Evolutionary conservation across 2,329 filamentous ascomycete species (phyloP), one percentile per base, ranked within the genome.

Genomic region (Paracamarosporium sp.): DNA sequence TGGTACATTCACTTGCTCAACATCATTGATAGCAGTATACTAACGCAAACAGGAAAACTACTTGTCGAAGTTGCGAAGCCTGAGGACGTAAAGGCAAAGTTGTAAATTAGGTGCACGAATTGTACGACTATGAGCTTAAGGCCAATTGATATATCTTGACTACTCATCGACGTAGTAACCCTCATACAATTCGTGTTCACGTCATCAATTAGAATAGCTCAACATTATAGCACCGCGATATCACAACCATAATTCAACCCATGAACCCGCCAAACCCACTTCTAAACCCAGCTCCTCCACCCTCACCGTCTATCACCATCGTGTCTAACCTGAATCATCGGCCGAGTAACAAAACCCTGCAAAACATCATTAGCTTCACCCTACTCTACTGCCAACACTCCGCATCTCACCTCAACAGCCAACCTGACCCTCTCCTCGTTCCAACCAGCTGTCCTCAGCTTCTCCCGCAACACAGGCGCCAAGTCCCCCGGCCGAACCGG

Each of bases 21-120:
- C 7, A n/a, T n/a, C 22, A 15, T 31, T 80, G 4, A 7, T 33
- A 28, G 25, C 5, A 24, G 20, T 44, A n/a, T 43, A 43, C 58
- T 62, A 17, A 62, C 24, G 13, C 11, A 38, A 70, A 88, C 82
- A 46, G 90, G 90, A 73, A 85, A 90, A 80, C 62, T 74, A 0
- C 63, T 76, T 31, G 69, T 75, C 2, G 72, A 76, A 52, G 72
- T 74, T 20, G 68, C 85, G 73, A 65, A 65, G 25, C 69, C 71
- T 4, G 69, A 73, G 15, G 69, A 72, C n/a, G 80, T 30, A 63
- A 81, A 74, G 70, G 77, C 66, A 58, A 78, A 55, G 71, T 71
- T 60, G 56, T 79, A 38, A 33, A 20, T 11, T 13, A 31, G 13
- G 3, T 28, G 22, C 35, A 28, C 22, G 4, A 31, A 17, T 11